Base-by-base conservation (phyloP, 1,284 basidiomycete genomes). In the Farysia itapuensis region DNA sequence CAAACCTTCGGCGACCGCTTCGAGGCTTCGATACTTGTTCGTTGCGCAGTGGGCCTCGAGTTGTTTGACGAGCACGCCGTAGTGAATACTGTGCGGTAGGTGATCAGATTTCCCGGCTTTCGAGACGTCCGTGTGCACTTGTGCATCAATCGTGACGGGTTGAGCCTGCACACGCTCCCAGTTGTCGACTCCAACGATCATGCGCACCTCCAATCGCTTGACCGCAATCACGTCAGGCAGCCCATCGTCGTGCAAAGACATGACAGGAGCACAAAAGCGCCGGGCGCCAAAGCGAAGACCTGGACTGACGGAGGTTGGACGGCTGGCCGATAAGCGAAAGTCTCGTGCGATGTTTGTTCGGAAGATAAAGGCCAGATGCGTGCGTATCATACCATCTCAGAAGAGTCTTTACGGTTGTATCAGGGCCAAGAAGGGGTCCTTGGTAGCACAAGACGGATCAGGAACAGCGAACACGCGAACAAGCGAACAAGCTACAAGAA, bases 71-170 rank as follows among this genome's bases (percentile, higher is more conserved):
- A 69, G 67, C 21, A 66, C 53, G 45, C 67, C 73, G 34, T 75
- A 75, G 52, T 75, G 74, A 51, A 87, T 80, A 2, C 85, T 84
- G 52, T 81, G 73, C 0, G 77, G 64, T 4, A 88, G 75, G 54
- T 86, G 81, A 70, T 89, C 87, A 4, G 79, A 77, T 3, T 64
- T 64, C 16, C 84, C 85, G 3, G 85, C 79, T 9, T 70, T 64
- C 11, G 79, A 78, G 14, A 87, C 78, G 61, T 85, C 81, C 58
- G 85, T 81, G 13, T 79, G 77, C 34, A 89, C 80, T 7, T 77
- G 75, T 7, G 87, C 72, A 29, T 83, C 82, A 42, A 87, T 70
- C 11, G 79, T 72, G n/a, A 87, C 78, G 0, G 84, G 83, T 60
- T 88, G 86, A 14, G 78, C 64, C 30, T 64, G 44, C 13, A 59